Evolutionary conservation across 768 basidiomycete species (phyloP).

Genomic region (Lactarius psammicola): DNA sequence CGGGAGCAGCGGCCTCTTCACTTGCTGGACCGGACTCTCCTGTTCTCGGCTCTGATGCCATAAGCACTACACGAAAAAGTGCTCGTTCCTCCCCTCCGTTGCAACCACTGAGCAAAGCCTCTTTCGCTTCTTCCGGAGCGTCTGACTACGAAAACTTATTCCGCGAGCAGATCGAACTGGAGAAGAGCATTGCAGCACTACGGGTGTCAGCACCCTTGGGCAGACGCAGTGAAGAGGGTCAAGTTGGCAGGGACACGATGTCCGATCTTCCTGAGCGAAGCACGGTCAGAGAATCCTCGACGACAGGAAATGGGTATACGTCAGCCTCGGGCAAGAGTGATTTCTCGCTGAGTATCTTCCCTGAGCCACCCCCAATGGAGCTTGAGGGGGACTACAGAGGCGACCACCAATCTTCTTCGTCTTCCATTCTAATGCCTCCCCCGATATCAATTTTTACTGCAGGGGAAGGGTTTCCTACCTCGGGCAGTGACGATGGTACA

Average conservation of each 20-base stretch:
- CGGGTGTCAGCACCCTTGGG: slow-evolving; percentile 38
- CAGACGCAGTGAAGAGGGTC: not conserved
- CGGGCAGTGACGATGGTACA: slow-evolving; percentile 15
- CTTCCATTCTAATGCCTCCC: slow-evolving; percentile 26
- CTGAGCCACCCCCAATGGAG: slow-evolving; percentile 50
- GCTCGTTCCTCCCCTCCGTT: not conserved
- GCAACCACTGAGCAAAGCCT: not conserved
- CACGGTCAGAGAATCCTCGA: slow-evolving; percentile 18
- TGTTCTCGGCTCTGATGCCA: slow-evolving; percentile 6
- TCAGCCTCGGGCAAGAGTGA: slow-evolving; percentile 40
- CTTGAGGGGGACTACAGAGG: not conserved
- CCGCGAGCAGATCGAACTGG: slow-evolving; percentile 62
- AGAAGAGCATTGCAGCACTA: slow-evolving; percentile 60
- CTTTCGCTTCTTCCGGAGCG: slow-evolving; percentile 29
- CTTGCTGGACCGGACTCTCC: slow-evolving; percentile 13
- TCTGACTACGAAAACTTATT: slow-evolving; percentile 43
- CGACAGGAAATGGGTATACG: slow-evolving; percentile 15
- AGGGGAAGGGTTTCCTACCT: slow-evolving; percentile 30
- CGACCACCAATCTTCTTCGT: not conserved
- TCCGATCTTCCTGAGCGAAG: not conserved
- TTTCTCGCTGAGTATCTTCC: slow-evolving; percentile 73
- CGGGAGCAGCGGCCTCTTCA: not conserved
- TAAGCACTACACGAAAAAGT: not conserved
- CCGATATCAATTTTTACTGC: slow-evolving; percentile 31
- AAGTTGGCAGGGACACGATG: not conserved